Evolutionary conservation across 2,329 filamentous ascomycete species (phyloP), one percentile per base, ranked within the genome.

Genomic region (Stachybotrys chartarum): DNA sequence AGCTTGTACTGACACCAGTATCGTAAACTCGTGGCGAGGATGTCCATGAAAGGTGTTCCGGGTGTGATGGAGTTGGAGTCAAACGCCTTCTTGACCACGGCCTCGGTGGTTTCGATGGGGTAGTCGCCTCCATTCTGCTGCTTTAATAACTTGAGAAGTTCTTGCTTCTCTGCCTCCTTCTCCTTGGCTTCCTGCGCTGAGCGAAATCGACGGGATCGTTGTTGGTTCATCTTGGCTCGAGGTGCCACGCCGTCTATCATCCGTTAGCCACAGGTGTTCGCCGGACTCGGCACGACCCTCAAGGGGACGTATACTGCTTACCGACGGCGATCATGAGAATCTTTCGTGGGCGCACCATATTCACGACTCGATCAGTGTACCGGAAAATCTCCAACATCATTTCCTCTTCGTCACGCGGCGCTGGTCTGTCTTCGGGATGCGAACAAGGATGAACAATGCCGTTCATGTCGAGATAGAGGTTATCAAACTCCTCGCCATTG

Each of bases 321-420:
- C 88, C 89, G 70, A 99, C 92, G 66, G 94, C 94, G 68, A 99
- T 97, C 89, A 97, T 94, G 55, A 99, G 82, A 51, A 99, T 77
- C 75, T 97, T 97, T 64, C 94, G 86, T 10, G 94, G 94, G 58
- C 94, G 89, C 61, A 96, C 93, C 93, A 99, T 99, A 71, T 96
- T 97, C 62, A 99, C 90, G 30, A 99, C 92, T 57, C 94, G 88
- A 69, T 99, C 92, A n/a, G 94, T 99, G 73, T 99, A 99, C 68
- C 88, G 90, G 79, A 99, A 99, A 58, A 99, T 86, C 68, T 95
- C 95, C 64, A 97, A 71, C 94, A 99, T 99, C 94, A 99, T 99
- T 75, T 97, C 94, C 70, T 96, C 91, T 76, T 99, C 94, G 58
- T 94, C 93, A 66, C 87, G 88, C 11, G 94, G 94, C 5, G 94